These are phyloP conservation scores for Eucalyptus globulus DNA, from an alignment of 345 rosid genomes.

Conservation along the genomic window DNA sequence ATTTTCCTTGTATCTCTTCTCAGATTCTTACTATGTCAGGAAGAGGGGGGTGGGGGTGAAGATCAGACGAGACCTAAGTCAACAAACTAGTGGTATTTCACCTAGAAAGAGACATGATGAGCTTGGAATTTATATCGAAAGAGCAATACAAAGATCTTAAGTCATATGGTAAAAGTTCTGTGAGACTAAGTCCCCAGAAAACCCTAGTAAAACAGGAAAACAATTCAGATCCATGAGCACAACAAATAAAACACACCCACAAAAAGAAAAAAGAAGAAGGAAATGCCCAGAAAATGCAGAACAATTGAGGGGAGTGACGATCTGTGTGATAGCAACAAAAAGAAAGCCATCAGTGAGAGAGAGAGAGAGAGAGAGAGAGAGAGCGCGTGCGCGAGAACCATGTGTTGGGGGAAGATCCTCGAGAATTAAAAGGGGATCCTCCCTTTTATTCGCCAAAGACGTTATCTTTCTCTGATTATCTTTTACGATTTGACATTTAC, in stretches of 20 bases:
- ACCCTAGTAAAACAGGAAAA: neutral
- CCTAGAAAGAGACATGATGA: neutral
- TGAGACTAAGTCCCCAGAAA: neutral
- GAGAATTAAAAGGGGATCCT: too few species aligned
- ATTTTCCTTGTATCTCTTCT: neutral
- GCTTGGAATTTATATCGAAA: neutral
- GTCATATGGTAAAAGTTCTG: neutral
- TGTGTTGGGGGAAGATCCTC: too few species aligned
- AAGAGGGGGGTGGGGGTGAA: too few species aligned
- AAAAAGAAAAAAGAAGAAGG: neutral
- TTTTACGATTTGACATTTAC: too few species aligned
- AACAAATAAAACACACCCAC: neutral
- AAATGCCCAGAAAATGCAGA: neutral
- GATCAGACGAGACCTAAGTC: neutral
- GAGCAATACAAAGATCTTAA: neutral
- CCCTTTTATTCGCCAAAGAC: too few species aligned
- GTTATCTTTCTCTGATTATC: too few species aligned
- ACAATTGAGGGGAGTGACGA: neutral
- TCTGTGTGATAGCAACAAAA: neutral
- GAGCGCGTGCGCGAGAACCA: too few species aligned
- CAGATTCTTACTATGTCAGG: neutral
- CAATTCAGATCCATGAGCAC: neutral
- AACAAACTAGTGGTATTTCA: neutral
- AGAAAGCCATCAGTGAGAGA: neutral
- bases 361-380: too few species aligned